Conservation (phyloP, 768 basidiomycete species). For the Lanmaoa rubissima region DNA sequence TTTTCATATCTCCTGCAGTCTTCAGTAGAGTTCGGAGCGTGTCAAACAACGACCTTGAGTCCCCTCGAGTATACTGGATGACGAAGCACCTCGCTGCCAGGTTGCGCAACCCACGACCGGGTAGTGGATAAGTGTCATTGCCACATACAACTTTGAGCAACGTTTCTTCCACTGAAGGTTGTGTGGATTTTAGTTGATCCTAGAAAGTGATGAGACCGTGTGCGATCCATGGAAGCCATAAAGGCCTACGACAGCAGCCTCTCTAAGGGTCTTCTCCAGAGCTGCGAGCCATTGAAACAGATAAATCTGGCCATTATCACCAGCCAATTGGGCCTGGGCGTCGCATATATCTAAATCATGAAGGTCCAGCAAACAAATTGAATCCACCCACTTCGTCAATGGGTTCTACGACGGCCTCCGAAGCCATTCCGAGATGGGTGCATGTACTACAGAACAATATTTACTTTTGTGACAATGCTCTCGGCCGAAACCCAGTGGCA, state of each 20-base stretch:
- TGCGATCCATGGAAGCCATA: not conserved
- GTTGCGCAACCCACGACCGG: conserved; percentile 84
- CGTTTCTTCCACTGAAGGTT: conserved; percentile 57
- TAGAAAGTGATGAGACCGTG: conserved; percentile 29
- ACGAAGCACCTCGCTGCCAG: conserved; percentile 77
- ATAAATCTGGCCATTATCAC: conserved; percentile 79
- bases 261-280: conserved; percentile 56
- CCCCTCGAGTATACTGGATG: conserved; percentile 71
- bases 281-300: conserved; percentile 80
- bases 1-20: conserved; percentile 70
- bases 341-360: conserved; percentile 13
- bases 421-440: conserved; percentile 23
- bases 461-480: not conserved
- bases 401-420: conserved; percentile 26
- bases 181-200: conserved; percentile 66
- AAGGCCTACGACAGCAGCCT: conserved; percentile 50
- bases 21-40: conserved; percentile 76
- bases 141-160: conserved; percentile 69
- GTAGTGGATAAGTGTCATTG: conserved; percentile 66
- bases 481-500: conserved; percentile 9
- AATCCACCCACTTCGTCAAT: conserved; percentile 32
- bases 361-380: not conserved
- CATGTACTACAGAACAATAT: not conserved
- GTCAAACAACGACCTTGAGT: conserved; percentile 85
- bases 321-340: conserved; percentile 59